A percentile compares a stretch with the other conserved stretches of the same genome.
These are phyloP conservation scores for Nitzschia sp. DNA, from an alignment of 108 stramenopile genomes.

Conservation along the genomic window DNA sequence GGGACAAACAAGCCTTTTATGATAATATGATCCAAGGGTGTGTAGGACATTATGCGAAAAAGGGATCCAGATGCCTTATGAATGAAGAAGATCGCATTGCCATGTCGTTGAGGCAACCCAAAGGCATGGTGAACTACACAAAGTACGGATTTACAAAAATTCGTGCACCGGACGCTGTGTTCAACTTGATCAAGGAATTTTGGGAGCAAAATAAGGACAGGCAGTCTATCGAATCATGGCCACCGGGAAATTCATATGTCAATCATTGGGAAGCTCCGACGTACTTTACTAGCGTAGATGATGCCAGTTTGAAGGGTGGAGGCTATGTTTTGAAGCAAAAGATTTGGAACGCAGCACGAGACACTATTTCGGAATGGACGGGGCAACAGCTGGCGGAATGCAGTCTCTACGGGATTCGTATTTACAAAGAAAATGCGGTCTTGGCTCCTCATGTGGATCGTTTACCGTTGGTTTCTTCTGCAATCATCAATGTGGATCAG, in stretches of 20 bases:
- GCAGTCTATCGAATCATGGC: conserved; percentile 26
- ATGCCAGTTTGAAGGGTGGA: conserved; percentile 32
- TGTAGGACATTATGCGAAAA: conserved; percentile 46
- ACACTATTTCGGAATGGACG: conserved; percentile 77
- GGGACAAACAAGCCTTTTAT: conserved; percentile 52
- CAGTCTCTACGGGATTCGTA: conserved; percentile 86
- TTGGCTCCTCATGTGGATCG: conserved; percentile 91
- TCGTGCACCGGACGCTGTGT: conserved; percentile 48
- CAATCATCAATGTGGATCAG: conserved; percentile 92
- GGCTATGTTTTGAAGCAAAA: conserved; percentile 48
- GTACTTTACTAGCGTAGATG: conserved; percentile 46
- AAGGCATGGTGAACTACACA: conserved; percentile 59
- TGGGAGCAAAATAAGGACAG: conserved; percentile 60
- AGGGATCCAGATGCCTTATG: conserved; percentile 21
- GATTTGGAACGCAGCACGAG: conserved; percentile 57
- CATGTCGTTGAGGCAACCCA: conserved; percentile 67
- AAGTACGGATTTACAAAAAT: conserved; percentile 58
- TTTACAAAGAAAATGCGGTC: conserved; percentile 82
- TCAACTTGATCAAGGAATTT: conserved; percentile 44
- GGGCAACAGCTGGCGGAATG: conserved; percentile 54
- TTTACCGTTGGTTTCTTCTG: conserved; percentile 75
- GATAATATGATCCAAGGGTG: conserved; percentile 57
- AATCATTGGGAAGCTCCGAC: conserved; percentile 59
- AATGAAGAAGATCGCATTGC: conserved; percentile 55
- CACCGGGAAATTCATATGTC: conserved; percentile 12